Conservation (phyloP, 2,329 filamentous ascomycete genomes). For the Neofusicoccum sp. region DNA sequence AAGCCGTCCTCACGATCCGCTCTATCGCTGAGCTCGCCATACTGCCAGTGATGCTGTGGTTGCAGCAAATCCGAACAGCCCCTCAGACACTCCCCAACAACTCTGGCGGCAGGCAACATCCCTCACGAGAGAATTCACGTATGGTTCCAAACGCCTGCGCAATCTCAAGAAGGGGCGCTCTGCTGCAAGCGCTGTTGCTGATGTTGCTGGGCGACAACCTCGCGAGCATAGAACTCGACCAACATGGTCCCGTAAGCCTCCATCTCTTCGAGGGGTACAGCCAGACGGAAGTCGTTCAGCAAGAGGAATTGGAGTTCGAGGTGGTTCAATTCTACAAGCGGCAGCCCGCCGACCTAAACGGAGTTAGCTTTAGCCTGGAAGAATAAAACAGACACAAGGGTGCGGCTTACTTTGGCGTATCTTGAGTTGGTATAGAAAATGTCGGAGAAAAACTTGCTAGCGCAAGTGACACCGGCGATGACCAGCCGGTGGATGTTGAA, state of each 20-base stretch:
- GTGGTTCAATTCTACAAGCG: slow-evolving; percentile 89
- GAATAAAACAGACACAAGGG: slow-evolving; percentile 17
- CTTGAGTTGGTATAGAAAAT: slow-evolving; percentile 99
- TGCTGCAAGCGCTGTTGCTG: slow-evolving; percentile 10
- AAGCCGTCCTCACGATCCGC: background rate
- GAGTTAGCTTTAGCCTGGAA: slow-evolving; percentile 20
- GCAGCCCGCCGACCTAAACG: slow-evolving; percentile 82
- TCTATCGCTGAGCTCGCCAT: background rate
- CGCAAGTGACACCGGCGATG: slow-evolving; percentile 95
- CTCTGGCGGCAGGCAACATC: background rate
- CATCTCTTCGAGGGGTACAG: slow-evolving; percentile 89
- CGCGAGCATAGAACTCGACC: slow-evolving; percentile 93
- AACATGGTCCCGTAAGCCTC: slow-evolving; percentile 98
- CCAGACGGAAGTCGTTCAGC: slow-evolving; percentile 92
- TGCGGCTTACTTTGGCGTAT: slow-evolving; percentile 82
- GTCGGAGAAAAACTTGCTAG: slow-evolving; percentile 98
- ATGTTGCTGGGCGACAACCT: slow-evolving; percentile 69
- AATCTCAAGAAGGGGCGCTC: background rate
- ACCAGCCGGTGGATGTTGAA: slow-evolving; percentile 98
- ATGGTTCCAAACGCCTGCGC: background rate
- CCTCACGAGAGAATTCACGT: background rate
- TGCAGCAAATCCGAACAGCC: background rate
- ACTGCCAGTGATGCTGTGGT: background rate
- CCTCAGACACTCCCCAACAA: background rate
- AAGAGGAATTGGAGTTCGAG: slow-evolving; percentile 93